Evolutionary conservation across 768 basidiomycete genomes (phyloP).

Genomic region (Amanita molliuscula): DNA sequence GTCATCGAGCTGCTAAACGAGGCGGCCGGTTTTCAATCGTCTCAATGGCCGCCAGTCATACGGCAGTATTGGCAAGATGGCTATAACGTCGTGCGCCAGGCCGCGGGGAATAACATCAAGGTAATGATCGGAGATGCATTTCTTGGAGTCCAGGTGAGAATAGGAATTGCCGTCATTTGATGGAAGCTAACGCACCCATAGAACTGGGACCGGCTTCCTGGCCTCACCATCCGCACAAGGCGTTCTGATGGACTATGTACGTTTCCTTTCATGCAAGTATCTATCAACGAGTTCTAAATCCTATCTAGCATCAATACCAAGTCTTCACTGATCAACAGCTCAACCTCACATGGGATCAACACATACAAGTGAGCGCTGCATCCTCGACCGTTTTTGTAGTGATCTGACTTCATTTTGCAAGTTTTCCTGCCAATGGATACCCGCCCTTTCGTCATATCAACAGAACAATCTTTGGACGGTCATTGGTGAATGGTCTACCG

Average conservation of each 20-base stretch:
- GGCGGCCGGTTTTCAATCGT: constrained; percentile 42
- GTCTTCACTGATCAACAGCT: constrained; percentile 56
- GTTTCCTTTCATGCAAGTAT: constrained; percentile 9
- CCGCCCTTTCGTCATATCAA: constrained; percentile 35
- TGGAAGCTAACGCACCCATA: constrained; percentile 13
- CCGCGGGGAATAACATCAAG: constrained; percentile 33
- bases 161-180: neutral
- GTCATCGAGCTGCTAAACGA: constrained; percentile 67
- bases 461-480: constrained; percentile 59
- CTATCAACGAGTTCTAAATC: neutral
- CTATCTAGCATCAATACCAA: constrained; percentile 56
- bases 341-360: constrained; percentile 40
- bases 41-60: constrained; percentile 31
- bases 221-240: constrained; percentile 40
- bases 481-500: constrained; percentile 73
- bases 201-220: constrained; percentile 56
- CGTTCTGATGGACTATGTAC: constrained; percentile 58
- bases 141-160: constrained; percentile 39
- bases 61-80: constrained; percentile 50
- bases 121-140: constrained; percentile 73
- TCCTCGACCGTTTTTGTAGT: neutral
- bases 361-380: constrained; percentile 36
- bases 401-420: constrained; percentile 8
- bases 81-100: constrained; percentile 45
- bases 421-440: constrained; percentile 46